Conservation (phyloP, 1,284 basidiomycete species). For the Fomes fomentarius region DNA sequence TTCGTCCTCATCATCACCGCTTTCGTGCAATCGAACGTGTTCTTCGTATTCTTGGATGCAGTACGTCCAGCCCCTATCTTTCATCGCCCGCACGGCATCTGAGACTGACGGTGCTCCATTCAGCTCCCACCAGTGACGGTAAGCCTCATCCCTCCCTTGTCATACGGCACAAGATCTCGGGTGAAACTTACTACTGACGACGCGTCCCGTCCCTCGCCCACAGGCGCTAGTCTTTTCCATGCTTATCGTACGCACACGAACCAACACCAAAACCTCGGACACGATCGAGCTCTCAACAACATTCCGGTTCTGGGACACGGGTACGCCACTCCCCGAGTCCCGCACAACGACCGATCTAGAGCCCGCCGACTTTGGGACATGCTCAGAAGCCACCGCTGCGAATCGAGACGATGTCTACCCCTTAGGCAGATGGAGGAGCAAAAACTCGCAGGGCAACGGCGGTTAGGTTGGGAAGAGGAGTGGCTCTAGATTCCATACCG, state of each 20-base stretch:
- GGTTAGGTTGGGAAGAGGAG: no score
- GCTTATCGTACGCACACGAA: slow-evolving; percentile 2
- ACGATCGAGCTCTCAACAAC: slow-evolving; percentile 3
- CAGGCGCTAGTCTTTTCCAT: slow-evolving; percentile 5
- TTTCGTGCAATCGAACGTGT: slow-evolving; percentile 1
- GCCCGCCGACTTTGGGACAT: neutral
- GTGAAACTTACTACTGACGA: no score
- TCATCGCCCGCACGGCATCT: no score
- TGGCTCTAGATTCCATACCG: no score
- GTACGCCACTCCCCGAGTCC: neutral
- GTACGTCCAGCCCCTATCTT: neutral
- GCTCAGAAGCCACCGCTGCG: neutral
- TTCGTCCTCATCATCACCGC: slow-evolving; percentile 7
- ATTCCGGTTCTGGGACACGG: slow-evolving; percentile 7
- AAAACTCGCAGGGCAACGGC: neutral
- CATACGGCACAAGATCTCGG: neutral
- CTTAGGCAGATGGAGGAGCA: neutral
- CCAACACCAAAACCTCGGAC: neutral
- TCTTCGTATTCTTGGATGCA: slow-evolving; percentile 9
- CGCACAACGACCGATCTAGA: neutral
- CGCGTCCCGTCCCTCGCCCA: no score
- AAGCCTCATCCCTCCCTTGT: neutral
- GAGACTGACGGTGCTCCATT: neutral
- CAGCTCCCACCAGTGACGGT: slow-evolving; percentile 6
- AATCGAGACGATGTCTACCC: neutral